phyloP scores from a whole-genome alignment of 169 alveolate genomes.

The Plasmodium gaboni region DNA sequence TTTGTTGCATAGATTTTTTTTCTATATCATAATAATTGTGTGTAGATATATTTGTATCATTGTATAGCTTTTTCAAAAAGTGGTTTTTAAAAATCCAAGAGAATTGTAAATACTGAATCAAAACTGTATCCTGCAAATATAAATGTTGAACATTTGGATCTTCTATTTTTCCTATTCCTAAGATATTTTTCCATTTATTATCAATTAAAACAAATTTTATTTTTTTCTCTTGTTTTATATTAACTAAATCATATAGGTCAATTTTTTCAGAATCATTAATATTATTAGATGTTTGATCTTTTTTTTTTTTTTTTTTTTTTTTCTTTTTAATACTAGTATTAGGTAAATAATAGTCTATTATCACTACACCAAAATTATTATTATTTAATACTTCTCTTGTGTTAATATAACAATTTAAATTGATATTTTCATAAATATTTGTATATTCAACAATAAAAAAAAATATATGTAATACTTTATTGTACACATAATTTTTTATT shows the following conservation, averaged over 20 bases:
- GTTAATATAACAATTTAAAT: conserved; percentile 23
- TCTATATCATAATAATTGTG: conserved; percentile 2
- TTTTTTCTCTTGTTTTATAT: conserved; percentile 55
- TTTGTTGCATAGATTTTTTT: neutral
- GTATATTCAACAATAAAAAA: conserved; percentile 48
- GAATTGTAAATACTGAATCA: conserved; percentile 62
- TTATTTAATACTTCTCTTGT: conserved; percentile 57
- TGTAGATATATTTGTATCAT: neutral
- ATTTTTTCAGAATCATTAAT: conserved; percentile 7
- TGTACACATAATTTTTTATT: conserved; percentile 16
- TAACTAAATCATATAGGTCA: conserved; percentile 49
- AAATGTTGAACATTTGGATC: conserved; percentile 24
- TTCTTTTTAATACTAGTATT: conserved; percentile 44
- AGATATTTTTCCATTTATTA: conserved; percentile 39
- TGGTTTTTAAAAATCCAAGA: conserved; percentile 27
- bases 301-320: conserved; percentile 19
- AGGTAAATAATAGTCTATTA: conserved; percentile 59
- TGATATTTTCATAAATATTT: conserved; percentile 28
- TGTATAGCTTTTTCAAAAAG: neutral
- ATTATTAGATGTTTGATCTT: neutral
- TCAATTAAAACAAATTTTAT: conserved; percentile 48
- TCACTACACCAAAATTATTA: conserved; percentile 52
- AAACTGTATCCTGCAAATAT: conserved; percentile 56
- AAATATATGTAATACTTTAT: conserved; percentile 11
- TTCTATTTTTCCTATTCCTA: conserved; percentile 17